These are phyloP conservation scores for Flaveria sonorensis DNA, from an alignment of 129 eudicot genomes.

Conservation along the genomic window DNA sequence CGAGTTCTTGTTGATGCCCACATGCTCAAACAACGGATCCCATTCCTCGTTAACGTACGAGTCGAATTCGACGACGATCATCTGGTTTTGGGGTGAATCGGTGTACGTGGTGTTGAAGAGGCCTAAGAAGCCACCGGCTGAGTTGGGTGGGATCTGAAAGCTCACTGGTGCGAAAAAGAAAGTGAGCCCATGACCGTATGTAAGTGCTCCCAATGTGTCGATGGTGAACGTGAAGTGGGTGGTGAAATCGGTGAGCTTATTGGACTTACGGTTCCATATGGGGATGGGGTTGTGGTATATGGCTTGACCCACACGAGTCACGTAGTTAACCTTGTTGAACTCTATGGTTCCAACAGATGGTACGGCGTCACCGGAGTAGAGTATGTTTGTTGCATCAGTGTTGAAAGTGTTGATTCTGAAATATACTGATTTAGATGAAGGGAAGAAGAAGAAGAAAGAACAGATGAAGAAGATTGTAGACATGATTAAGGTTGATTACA, in stretches of 20 bases:
- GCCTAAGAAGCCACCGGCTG: constrained; percentile 58
- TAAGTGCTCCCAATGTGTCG: background rate
- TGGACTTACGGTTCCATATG: constrained; percentile 42
- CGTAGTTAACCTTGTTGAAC: constrained; percentile 29
- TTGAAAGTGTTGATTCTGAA: constrained; percentile 40
- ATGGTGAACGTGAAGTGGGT: constrained; percentile 49
- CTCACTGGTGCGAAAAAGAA: constrained; percentile 55
- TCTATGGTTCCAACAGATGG: constrained; percentile 49
- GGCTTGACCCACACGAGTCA: constrained; percentile 47
- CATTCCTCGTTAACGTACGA: constrained; percentile 32
- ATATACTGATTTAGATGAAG: constrained; percentile 35
- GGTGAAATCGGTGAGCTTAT: constrained; percentile 43
- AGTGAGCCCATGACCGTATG: constrained; percentile 46
- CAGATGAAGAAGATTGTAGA: constrained; percentile 22
- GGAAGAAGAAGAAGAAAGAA: constrained; percentile 21
- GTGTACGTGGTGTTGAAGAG: constrained; percentile 42
- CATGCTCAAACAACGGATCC: constrained; percentile 50
- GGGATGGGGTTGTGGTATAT: constrained; percentile 38
- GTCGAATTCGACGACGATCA: constrained; percentile 57
- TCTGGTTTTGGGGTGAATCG: constrained; percentile 34
- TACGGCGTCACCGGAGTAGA: constrained; percentile 49
- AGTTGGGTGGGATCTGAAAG: constrained; percentile 52
- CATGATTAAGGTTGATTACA: constrained; percentile 30
- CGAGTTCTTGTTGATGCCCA: constrained; percentile 53
- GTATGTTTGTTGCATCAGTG: constrained; percentile 31